A percentile compares a stretch with the other conserved stretches of the same genome.
Evolutionary conservation across 2,329 filamentous ascomycete genomes (phyloP).

Genomic region (Elsinoe batatas): DNA sequence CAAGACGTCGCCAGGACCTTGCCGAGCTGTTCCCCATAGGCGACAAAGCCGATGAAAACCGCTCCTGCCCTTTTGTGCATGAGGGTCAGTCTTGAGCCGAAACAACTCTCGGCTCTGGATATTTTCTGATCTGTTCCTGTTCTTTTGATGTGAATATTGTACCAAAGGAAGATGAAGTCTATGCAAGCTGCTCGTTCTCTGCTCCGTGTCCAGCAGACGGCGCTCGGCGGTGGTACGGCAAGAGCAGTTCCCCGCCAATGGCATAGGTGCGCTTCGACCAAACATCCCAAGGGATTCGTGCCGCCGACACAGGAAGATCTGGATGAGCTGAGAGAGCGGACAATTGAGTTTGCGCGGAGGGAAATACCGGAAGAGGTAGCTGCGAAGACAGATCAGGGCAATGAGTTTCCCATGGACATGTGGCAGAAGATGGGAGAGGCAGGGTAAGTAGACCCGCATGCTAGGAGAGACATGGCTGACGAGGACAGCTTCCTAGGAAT

Average conservation of each 20-base stretch:
- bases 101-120: not conserved
- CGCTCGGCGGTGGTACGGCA: not conserved
- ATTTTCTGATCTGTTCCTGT: not conserved
- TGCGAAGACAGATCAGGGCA: constrained; percentile 68
- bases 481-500: constrained; percentile 66
- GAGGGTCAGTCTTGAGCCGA: not conserved
- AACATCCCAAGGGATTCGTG: constrained; percentile 58
- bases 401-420: constrained; percentile 83
- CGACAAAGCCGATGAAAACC: not conserved
- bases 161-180: not conserved
- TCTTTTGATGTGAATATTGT: not conserved
- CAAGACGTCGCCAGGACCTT: constrained; percentile 6
- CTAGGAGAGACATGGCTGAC: constrained; percentile 1
- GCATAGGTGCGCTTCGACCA: constrained; percentile 49
- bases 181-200: not conserved
- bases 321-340: constrained; percentile 68
- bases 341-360: constrained; percentile 76
- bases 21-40: not conserved
- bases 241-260: constrained; percentile 3
- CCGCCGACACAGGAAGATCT: constrained; percentile 64
- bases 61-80: constrained; percentile 1
- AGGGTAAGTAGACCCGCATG: constrained; percentile 36
- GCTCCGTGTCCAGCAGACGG: not conserved
- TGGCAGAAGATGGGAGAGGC: constrained; percentile 91
- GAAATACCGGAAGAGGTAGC: constrained; percentile 81